Percentiles rank a stretch among this genome's conserved stretches.
Conservation (phyloP, 495 filamentous ascomycete genomes). For the Articulospora tetracladia region DNA sequence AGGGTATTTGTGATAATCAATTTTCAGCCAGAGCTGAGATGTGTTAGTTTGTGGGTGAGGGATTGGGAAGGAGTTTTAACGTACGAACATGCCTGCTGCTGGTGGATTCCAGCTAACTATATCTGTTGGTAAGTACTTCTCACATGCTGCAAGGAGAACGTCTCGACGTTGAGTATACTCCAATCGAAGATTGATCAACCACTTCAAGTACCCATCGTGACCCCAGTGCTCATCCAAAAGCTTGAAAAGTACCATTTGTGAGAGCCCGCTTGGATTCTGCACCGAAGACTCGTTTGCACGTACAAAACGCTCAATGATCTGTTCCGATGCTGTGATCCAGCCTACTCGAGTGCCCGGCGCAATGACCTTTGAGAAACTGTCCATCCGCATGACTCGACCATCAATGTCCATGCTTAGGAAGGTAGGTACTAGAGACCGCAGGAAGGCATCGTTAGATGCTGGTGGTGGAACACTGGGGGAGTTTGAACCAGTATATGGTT, state of each 20-base stretch:
- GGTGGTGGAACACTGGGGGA: constrained; percentile 35
- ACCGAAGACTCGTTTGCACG: constrained; percentile 73
- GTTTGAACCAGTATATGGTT: constrained; percentile 62
- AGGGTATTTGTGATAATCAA: constrained; percentile 69
- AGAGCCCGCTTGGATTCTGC: constrained; percentile 80
- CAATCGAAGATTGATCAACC: constrained; percentile 80
- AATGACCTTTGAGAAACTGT: constrained; percentile 81
- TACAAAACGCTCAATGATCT: constrained; percentile 75
- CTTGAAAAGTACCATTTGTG: constrained; percentile 81
- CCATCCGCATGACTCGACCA: constrained; percentile 66
- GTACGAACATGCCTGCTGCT: constrained; percentile 94
- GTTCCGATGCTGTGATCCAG: constrained; percentile 78
- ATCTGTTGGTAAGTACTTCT: constrained; percentile 69
- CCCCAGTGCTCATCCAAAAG: constrained; percentile 93
- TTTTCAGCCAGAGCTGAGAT: constrained; percentile 72
- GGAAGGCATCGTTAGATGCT: constrained; percentile 36
- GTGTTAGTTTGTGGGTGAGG: background rate
- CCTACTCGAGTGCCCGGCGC: constrained; percentile 72
- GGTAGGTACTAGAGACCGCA: constrained; percentile 49
- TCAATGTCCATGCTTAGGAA: constrained; percentile 64
- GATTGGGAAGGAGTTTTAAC: constrained; percentile 33
- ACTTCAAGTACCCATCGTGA: constrained; percentile 84
- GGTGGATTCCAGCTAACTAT: constrained; percentile 82
- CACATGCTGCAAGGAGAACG: constrained; percentile 76
- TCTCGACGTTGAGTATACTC: constrained; percentile 80